A percentile compares a stretch with the other conserved stretches of the same genome.
phyloP scores from a whole-genome alignment of 2,329 filamentous ascomycete genomes.

The Pseudomassariella vexata region DNA sequence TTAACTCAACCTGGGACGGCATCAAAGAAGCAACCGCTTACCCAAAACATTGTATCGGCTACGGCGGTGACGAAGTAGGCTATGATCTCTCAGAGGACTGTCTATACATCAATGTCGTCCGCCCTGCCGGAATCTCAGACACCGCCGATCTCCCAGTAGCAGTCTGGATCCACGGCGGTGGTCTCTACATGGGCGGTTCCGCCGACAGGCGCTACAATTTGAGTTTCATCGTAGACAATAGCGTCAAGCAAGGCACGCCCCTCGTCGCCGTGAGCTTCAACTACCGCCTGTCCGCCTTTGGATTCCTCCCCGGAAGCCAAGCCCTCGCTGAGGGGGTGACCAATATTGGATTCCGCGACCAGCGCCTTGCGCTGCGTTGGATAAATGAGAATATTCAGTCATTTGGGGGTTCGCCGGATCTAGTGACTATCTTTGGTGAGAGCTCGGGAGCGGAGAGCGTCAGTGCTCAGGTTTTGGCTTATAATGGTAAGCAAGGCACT shows the following conservation, averaged over 20 bases:
- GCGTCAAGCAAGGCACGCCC: constrained; percentile 34
- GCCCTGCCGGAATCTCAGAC: constrained; percentile 13
- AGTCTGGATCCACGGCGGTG: constrained; percentile 51
- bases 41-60: constrained; percentile 35
- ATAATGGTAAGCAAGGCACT: constrained; percentile 26
- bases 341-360: constrained; percentile 42
- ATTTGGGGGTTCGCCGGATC: constrained; percentile 32
- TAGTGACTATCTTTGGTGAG: constrained; percentile 40
- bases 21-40: constrained; percentile 32
- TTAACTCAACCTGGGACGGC: constrained; percentile 35
- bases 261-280: constrained; percentile 43
- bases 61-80: constrained; percentile 25
- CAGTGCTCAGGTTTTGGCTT: constrained; percentile 36
- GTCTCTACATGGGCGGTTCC: constrained; percentile 18
- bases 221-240: constrained; percentile 48
- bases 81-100: constrained; percentile 21
- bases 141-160: constrained; percentile 37
- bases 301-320: constrained; percentile 37
- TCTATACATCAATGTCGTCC: constrained; percentile 23
- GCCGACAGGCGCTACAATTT: constrained; percentile 51
- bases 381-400: constrained; percentile 25
- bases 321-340: constrained; percentile 32
- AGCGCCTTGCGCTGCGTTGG: constrained; percentile 37
- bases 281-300: constrained; percentile 40
- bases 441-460: constrained; percentile 38